phyloP scores from a whole-genome alignment of 2,329 filamentous ascomycete genomes.

The Aureobasidium sp. region DNA sequence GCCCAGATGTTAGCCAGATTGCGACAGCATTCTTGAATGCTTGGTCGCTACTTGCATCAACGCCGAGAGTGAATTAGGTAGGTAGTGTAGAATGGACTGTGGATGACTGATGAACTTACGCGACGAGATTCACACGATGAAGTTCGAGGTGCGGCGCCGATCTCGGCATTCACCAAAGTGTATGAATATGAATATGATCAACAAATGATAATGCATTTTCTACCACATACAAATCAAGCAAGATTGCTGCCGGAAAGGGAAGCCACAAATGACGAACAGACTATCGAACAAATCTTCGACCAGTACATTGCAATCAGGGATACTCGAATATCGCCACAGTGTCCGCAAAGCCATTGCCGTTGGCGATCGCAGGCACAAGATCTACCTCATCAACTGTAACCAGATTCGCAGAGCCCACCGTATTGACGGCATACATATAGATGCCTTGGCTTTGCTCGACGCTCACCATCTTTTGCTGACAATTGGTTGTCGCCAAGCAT shows the following conservation, averaged over 20 bases:
- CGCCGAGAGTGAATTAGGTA: background rate
- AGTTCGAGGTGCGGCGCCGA: background rate
- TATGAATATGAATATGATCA: background rate
- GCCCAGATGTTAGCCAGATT: background rate
- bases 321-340: conserved; percentile 26
- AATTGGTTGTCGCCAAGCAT: conserved; percentile 59
- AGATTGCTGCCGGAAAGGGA: background rate
- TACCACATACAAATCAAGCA: background rate
- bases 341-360: conserved; percentile 21
- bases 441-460: conserved; percentile 41
- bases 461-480: conserved; percentile 70
- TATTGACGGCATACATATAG: conserved; percentile 20
- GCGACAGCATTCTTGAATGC: background rate
- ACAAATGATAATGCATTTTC: background rate
- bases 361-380: conserved; percentile 20
- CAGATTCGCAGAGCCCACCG: conserved; percentile 19
- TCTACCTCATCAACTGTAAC: conserved; percentile 22
- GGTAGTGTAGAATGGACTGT: background rate
- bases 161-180: background rate
- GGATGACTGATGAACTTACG: background rate
- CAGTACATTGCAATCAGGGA: conserved; percentile 16
- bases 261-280: background rate
- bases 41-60: background rate
- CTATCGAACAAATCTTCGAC: background rate
- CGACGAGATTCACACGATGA: background rate